A percentile compares a stretch with the other conserved stretches of the same genome.
These are phyloP conservation scores for Sarcomyxa edulis DNA, from an alignment of 768 basidiomycete species.

Conservation along the genomic window DNA sequence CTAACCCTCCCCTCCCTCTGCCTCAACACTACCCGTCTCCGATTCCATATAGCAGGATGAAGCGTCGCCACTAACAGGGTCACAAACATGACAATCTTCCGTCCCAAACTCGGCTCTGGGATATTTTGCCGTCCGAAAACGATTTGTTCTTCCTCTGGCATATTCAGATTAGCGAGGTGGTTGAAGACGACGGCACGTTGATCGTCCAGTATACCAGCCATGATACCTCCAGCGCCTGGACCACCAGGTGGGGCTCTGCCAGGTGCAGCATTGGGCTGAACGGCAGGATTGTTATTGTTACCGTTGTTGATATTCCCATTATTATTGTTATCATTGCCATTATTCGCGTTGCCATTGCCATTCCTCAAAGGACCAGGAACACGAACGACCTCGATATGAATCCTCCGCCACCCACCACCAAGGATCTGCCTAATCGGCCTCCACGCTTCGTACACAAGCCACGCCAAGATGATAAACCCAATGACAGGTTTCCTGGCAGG, in stretches of 20 bases:
- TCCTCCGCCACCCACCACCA: slow-evolving; percentile 29
- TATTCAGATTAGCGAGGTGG: slow-evolving; percentile 50
- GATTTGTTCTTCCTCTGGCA: slow-evolving; percentile 49
- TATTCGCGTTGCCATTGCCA: too few relatives aligned
- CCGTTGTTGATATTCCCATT: too few relatives aligned
- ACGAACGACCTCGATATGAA: too few relatives aligned
- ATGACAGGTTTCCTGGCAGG: slow-evolving; percentile 70
- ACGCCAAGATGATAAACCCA: slow-evolving; percentile 57
- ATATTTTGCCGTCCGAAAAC: slow-evolving; percentile 26
- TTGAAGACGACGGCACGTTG: slow-evolving; percentile 38
- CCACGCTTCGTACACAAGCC: slow-evolving; percentile 77
- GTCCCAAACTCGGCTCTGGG: slow-evolving; percentile 41
- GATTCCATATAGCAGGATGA: slow-evolving; percentile 73
- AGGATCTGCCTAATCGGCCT: slow-evolving; percentile 51
- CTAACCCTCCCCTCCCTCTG: slow-evolving; percentile 61
- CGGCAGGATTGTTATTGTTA: too few relatives aligned
- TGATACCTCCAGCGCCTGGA: not conserved
- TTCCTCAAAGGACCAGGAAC: too few relatives aligned
- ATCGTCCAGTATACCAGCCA: slow-evolving; percentile 5
- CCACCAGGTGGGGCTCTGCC: not conserved
- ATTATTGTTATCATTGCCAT: too few relatives aligned
- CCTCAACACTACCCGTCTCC: slow-evolving; percentile 51
- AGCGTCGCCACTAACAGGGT: slow-evolving; percentile 54
- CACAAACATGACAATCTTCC: slow-evolving; percentile 49
- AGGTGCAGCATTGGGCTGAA: slow-evolving; percentile 6